Evolutionary conservation across 768 basidiomycete genomes (phyloP).

Genomic region (Rickenella mellea): DNA sequence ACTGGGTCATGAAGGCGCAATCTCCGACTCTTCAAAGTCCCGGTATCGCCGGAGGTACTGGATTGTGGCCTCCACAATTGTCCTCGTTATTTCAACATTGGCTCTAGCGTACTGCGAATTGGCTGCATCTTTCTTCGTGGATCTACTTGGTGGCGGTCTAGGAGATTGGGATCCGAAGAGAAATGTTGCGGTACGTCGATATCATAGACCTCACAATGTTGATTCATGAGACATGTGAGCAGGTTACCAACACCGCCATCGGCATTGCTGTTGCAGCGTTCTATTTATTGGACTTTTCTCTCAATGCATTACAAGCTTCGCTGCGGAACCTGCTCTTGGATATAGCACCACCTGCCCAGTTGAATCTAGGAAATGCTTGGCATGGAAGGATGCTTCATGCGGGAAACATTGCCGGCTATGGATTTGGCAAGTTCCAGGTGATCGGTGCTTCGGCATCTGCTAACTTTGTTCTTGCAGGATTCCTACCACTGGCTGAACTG

Average conservation of each 20-base stretch:
- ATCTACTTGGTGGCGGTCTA: constrained; percentile 60
- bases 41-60: constrained; percentile 88
- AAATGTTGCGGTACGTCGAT: constrained; percentile 41
- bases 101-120: constrained; percentile 76
- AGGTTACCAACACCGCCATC: constrained; percentile 70
- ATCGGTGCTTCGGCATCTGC: background rate
- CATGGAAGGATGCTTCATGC: constrained; percentile 93
- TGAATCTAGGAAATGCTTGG: constrained; percentile 96
- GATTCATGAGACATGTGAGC: constrained; percentile 3
- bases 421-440: constrained; percentile 56
- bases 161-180: constrained; percentile 85
- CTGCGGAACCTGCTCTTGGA: constrained; percentile 91
- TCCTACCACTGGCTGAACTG: constrained; percentile 75
- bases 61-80: constrained; percentile 80
- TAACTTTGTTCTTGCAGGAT: constrained; percentile 38
- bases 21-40: constrained; percentile 90
- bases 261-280: constrained; percentile 82
- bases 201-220: background rate
- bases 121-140: constrained; percentile 66
- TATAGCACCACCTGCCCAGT: constrained; percentile 78
- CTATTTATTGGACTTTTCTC: constrained; percentile 92
- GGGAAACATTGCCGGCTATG: constrained; percentile 94
- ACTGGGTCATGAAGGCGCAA: constrained; percentile 52
- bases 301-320: constrained; percentile 92
- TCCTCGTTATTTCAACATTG: constrained; percentile 70